phyloP scores from a whole-genome alignment of 306 rosid species.

The Rosa multiflora region DNA sequence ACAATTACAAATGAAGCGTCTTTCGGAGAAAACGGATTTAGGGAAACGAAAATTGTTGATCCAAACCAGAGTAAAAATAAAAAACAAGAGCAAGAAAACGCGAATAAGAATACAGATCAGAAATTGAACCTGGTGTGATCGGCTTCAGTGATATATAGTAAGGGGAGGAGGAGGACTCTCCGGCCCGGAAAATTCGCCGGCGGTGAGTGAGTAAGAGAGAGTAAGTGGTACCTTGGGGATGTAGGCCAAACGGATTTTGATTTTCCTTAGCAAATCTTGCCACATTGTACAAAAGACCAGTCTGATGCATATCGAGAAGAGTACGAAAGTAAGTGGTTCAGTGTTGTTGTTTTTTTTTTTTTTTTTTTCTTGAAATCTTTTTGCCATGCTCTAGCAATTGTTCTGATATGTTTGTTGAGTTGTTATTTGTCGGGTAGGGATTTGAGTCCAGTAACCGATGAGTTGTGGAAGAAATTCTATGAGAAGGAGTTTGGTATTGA shows the following conservation, averaged over 20 bases:
- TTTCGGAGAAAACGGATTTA: background rate
- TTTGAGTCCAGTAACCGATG: conserved; percentile 17
- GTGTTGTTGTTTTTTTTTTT: background rate
- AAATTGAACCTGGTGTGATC: conserved; percentile 6
- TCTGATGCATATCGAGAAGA: conserved; percentile 72
- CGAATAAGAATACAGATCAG: background rate
- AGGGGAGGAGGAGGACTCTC: too few species aligned
- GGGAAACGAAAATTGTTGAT: conserved; percentile 6
- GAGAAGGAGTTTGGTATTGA: too few species aligned
- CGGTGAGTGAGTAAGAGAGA: conserved; percentile 6
- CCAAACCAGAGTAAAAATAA: background rate
- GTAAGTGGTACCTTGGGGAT: conserved; percentile 61
- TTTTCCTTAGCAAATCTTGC: conserved; percentile 64
- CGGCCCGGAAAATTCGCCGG: background rate
- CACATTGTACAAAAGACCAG: conserved; percentile 73
- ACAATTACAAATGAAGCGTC: background rate
- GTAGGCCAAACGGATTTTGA: conserved; percentile 68
- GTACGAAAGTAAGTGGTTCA: conserved; percentile 52
- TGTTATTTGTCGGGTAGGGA: conserved; percentile 30
- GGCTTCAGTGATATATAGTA: background rate
- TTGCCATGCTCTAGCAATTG: background rate
- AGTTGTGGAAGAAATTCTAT: too few species aligned
- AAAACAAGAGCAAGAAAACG: background rate
- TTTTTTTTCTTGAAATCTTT: background rate
- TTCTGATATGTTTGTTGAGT: background rate